Evolutionary conservation across 2,329 filamentous ascomycete species (phyloP), one percentile per base, ranked within the genome.

Genomic region (Leptographium lundbergii): DNA sequence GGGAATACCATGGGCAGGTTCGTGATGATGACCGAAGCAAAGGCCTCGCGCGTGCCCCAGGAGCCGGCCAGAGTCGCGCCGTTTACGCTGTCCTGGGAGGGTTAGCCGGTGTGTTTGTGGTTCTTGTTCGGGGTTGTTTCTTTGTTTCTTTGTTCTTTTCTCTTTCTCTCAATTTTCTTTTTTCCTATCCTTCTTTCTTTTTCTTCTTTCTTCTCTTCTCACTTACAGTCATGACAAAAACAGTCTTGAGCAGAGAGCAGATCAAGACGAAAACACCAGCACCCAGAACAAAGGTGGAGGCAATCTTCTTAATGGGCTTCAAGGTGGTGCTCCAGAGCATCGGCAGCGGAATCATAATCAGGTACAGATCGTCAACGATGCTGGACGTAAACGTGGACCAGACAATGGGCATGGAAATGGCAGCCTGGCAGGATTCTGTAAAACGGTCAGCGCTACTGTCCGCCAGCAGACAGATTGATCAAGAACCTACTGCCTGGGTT

Each of bases 291-390:
- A 72, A 50, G 22, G 64, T 69, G 53, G 70, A 68, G 13, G 65
- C 69, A 13, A 70, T 63, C 57, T 72, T 73, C 65, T 72, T 71
- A 11, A 66, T 39, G 0, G 68, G 65, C 59, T 65, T 68, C 25
- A 71, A 64, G 14, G 61, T 66, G 13, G 67, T 68, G 29, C 63
- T 62, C 69, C 69, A 71, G 45, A 68, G 68, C 66, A 80, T 74
- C 3, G 77, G 77, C 2, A 78, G 67, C 0, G 78, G 78, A 56
- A 81, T 81, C 19, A 73, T 72, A 63, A 81, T 75, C n/a, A 81
- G 71, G 62, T 81, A 81, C 2, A 80, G 50, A 63, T 81, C 79
- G 24, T 77, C 80, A 11, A 70, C 63, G 11, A 80, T 71, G 63
- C 79, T 81, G 57, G 78, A 68, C 17, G 72, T 68, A n/a, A 77